These are phyloP conservation scores for Orbilia brochopaga DNA, from an alignment of 2,329 filamentous ascomycete species.

Conservation along the genomic window DNA sequence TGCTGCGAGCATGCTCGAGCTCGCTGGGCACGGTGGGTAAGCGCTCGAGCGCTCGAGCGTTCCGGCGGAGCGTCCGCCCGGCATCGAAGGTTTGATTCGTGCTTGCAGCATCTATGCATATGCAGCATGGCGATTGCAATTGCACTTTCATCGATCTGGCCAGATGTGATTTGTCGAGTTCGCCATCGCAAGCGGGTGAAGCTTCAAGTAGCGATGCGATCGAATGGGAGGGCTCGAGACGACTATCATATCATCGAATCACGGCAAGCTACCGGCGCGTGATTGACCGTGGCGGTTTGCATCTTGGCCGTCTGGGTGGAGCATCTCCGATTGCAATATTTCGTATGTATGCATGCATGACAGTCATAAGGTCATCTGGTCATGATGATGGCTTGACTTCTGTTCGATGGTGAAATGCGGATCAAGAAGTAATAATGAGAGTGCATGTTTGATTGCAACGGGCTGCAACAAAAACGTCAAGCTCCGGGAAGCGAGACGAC, in stretches of 20 bases:
- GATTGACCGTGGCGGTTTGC: not conserved
- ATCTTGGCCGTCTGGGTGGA: not conserved
- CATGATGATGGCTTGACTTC: too few relatives aligned
- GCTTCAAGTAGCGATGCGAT: not conserved
- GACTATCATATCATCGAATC: not conserved
- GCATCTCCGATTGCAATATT: not conserved
- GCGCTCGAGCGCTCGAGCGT: constrained; percentile 4
- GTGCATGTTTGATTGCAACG: not conserved
- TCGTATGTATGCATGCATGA: not conserved
- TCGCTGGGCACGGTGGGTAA: not conserved
- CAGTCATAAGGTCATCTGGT: not conserved
- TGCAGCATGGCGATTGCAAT: not conserved
- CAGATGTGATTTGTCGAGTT: constrained; percentile 4
- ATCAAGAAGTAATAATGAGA: too few relatives aligned
- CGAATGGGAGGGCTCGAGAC: too few relatives aligned
- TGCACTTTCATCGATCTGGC: not conserved
- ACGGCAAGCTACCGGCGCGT: not conserved
- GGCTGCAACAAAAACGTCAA: constrained; percentile 5
- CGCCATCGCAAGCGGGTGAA: not conserved
- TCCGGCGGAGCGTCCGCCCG: constrained; percentile 1
- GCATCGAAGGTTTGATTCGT: not conserved
- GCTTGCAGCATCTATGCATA: not conserved
- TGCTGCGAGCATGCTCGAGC: too few relatives aligned
- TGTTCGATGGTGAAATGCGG: too few relatives aligned
- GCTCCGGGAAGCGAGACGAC: not conserved